These are phyloP conservation scores for Metrosideros polymorpha DNA, from an alignment of 441 rosid species.

Conservation along the genomic window DNA sequence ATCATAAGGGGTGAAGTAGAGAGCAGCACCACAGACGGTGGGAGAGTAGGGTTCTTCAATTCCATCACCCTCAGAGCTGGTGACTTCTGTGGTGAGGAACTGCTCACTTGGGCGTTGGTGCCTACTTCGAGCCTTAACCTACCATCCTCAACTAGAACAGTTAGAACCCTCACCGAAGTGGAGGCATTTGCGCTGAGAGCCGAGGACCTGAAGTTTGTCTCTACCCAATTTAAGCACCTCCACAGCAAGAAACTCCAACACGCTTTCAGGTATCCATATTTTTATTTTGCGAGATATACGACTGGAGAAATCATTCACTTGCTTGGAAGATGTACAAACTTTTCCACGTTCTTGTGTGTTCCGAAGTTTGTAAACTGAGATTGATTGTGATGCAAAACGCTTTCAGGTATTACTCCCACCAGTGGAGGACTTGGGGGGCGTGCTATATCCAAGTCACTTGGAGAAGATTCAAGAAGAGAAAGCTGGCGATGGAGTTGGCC, in stretches of 20 bases:
- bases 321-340: neutral
- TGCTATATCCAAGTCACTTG: constrained; percentile 66
- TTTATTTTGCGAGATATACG: neutral
- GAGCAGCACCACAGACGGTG: constrained; percentile 81
- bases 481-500: constrained; percentile 57
- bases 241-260: constrained; percentile 83
- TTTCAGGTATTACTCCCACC: constrained; percentile 85
- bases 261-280: constrained; percentile 57
- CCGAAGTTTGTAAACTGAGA: neutral
- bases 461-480: constrained; percentile 48
- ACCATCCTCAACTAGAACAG: constrained; percentile 69
- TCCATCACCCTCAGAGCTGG: constrained; percentile 61
- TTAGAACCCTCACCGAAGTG: constrained; percentile 49
- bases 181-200: constrained; percentile 79
- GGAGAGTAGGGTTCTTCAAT: constrained; percentile 68
- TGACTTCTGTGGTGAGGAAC: constrained; percentile 83
- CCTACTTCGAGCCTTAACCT: constrained; percentile 41
- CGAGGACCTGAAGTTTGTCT: constrained; percentile 67
- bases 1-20: constrained; percentile 75
- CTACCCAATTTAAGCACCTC: constrained; percentile 70
- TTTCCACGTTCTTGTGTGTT: neutral
- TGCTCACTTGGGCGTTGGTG: constrained; percentile 74
- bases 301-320: neutral
- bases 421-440: constrained; percentile 89
- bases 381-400: constrained; percentile 33